Percentiles rank a stretch among this genome's conserved stretches.
Evolutionary conservation across 2,329 filamentous ascomycete species (phyloP).

Genomic region (Ascosphaera apis): DNA sequence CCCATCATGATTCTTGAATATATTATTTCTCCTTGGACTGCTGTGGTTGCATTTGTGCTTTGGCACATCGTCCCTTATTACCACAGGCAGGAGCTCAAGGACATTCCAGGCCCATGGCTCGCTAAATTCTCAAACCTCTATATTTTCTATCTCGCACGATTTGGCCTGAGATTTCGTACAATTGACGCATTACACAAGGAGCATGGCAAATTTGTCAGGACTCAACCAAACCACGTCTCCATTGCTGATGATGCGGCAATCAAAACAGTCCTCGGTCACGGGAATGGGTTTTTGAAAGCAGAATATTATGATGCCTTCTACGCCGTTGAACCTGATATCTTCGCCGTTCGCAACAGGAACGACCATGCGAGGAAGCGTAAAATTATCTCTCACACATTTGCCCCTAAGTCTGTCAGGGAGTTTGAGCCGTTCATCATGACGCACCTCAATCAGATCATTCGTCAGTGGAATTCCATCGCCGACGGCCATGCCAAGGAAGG

Average conservation of each 20-base stretch:
- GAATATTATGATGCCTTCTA: conserved; percentile 87
- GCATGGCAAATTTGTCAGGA: conserved; percentile 55
- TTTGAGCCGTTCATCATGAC: conserved; percentile 76
- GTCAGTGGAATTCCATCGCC: conserved; percentile 46
- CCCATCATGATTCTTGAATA: conserved; percentile 13
- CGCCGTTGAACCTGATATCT: conserved; percentile 61
- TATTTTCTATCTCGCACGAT: conserved; percentile 44
- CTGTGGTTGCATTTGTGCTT: conserved; percentile 27
- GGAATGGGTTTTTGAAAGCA: conserved; percentile 51
- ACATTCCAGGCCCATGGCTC: conserved; percentile 28
- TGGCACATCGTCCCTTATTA: conserved; percentile 37
- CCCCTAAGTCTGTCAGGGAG: conserved; percentile 53
- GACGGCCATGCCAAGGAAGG: conserved; percentile 24
- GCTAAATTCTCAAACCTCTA: conserved; percentile 56
- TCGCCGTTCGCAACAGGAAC: conserved; percentile 63
- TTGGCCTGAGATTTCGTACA: conserved; percentile 37
- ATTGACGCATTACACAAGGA: conserved; percentile 56
- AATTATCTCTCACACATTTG: conserved; percentile 70
- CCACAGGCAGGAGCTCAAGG: conserved; percentile 26
- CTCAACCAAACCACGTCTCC: conserved; percentile 66
- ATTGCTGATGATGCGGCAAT: conserved; percentile 65
- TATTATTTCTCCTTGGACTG: conserved; percentile 14
- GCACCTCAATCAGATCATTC: conserved; percentile 52
- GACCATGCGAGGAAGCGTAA: conserved; percentile 82
- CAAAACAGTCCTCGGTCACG: conserved; percentile 52